A percentile compares a stretch with the other conserved stretches of the same genome.
Evolutionary conservation across 2,329 filamentous ascomycete species (phyloP).

Genomic region (Epichloe elymi): DNA sequence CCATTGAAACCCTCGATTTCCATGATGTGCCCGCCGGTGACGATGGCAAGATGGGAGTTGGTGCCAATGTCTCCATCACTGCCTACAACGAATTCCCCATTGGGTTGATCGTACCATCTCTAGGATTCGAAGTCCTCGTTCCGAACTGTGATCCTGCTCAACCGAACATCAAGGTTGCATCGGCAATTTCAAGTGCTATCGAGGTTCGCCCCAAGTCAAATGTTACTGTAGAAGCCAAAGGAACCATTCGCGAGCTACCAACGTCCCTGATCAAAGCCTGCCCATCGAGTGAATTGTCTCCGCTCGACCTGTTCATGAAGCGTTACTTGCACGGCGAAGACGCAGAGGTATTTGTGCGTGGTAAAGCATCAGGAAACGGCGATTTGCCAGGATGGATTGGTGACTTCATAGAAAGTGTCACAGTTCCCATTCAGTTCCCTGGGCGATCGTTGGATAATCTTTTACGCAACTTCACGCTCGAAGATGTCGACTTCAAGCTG

Average conservation of each 20-base stretch:
- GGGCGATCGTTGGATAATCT: slow-evolving; percentile 69
- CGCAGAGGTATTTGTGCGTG: slow-evolving; percentile 71
- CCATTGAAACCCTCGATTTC: slow-evolving; percentile 69
- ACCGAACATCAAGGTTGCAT: slow-evolving; percentile 64
- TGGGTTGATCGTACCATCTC: slow-evolving; percentile 59
- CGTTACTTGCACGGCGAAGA: slow-evolving; percentile 71
- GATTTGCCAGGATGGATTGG: slow-evolving; percentile 72
- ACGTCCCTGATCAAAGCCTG: slow-evolving; percentile 59
- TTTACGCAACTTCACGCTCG: slow-evolving; percentile 77
- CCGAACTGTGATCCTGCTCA: slow-evolving; percentile 64
- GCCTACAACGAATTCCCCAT: slow-evolving; percentile 69
- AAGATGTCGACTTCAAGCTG: slow-evolving; percentile 73
- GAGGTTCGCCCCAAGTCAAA: slow-evolving; percentile 54
- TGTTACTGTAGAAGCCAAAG: slow-evolving; percentile 56
- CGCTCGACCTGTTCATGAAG: slow-evolving; percentile 68
- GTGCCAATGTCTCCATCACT: slow-evolving; percentile 62
- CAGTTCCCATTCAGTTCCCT: slow-evolving; percentile 72
- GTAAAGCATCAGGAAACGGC: slow-evolving; percentile 51
- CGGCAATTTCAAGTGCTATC: slow-evolving; percentile 55
- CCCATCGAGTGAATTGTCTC: slow-evolving; percentile 64
- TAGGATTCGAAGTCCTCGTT: slow-evolving; percentile 76
- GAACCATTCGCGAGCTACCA: slow-evolving; percentile 60
- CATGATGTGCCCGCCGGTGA: slow-evolving; percentile 48
- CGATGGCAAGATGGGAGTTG: slow-evolving; percentile 50
- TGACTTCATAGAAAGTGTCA: slow-evolving; percentile 68